Percentiles rank a stretch among this genome's conserved stretches.
These are phyloP conservation scores for Candida sanyaensis DNA, from an alignment of 1,139 yeast genomes.

Conservation along the genomic window DNA sequence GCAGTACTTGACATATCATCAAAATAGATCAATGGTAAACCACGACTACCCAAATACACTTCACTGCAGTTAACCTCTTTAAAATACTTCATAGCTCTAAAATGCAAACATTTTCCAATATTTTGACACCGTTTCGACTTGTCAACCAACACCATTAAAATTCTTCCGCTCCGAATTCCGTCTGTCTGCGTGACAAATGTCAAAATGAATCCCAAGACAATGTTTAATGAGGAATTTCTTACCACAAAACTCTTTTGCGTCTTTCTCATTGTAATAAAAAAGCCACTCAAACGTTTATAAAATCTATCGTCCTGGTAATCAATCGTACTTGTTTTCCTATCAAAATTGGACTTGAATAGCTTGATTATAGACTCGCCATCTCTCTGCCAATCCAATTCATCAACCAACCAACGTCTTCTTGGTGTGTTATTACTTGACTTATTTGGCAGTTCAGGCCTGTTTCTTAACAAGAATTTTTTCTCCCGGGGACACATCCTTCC, in stretches of 20 bases:
- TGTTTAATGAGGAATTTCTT: constrained; percentile 58
- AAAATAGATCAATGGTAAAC: constrained; percentile 54
- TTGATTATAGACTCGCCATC: constrained; percentile 53
- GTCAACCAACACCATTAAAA: constrained; percentile 55
- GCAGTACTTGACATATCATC: constrained; percentile 27
- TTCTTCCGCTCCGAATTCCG: constrained; percentile 42
- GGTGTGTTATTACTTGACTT: constrained; percentile 20
- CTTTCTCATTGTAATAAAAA: constrained; percentile 27
- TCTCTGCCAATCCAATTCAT: constrained; percentile 52
- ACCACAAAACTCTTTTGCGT: constrained; percentile 58
- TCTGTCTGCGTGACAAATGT: constrained; percentile 49
- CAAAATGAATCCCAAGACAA: constrained; percentile 57
- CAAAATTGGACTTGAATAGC: constrained; percentile 37
- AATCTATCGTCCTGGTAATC: constrained; percentile 31
- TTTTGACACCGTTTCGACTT: constrained; percentile 58
- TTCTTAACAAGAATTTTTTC: constrained; percentile 34
- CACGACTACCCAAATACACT: constrained; percentile 50
- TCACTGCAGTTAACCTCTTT: constrained; percentile 45
- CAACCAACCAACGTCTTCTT: constrained; percentile 61
- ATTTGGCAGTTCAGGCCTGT: constrained; percentile 19
- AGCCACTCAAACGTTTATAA: constrained; percentile 32
- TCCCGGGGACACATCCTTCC: constrained; percentile 64
- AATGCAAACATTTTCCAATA: constrained; percentile 59
- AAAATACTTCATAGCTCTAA: constrained; percentile 53
- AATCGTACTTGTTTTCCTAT: constrained; percentile 16